phyloP scores from a whole-genome alignment of 2,329 filamentous ascomycete species.

The Neonectria faginata region DNA sequence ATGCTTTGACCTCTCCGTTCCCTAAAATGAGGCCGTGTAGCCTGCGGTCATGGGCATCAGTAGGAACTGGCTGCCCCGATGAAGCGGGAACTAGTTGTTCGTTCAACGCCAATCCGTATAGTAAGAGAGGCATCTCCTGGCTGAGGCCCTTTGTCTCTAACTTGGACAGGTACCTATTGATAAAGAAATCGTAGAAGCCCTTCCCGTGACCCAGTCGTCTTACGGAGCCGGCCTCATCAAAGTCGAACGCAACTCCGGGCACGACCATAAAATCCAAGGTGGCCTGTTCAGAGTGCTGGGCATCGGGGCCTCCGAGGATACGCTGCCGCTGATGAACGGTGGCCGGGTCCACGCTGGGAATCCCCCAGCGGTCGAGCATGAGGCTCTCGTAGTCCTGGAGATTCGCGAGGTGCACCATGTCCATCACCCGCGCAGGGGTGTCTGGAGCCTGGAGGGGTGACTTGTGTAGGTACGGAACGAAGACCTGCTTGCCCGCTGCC shows the following conservation, averaged over 20 bases:
- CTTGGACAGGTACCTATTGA: constrained; percentile 76
- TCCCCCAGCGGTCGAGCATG: constrained; percentile 87
- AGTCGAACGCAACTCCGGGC: constrained; percentile 93
- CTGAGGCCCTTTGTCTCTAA: constrained; percentile 50
- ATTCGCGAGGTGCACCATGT: constrained; percentile 86
- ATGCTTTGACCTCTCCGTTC: constrained; percentile 67
- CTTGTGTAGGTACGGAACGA: constrained; percentile 88
- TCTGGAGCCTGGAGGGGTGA: constrained; percentile 58
- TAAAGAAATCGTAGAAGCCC: constrained; percentile 96
- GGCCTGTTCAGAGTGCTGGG: constrained; percentile 54
- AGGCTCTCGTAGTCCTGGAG: constrained; percentile 83
- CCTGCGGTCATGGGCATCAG: constrained; percentile 79
- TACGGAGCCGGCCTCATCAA: constrained; percentile 65
- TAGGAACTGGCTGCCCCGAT: constrained; percentile 74
- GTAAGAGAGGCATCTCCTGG: constrained; percentile 56
- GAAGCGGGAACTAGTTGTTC: constrained; percentile 80
- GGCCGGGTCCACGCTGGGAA: constrained; percentile 80
- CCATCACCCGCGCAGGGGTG: constrained; percentile 81
- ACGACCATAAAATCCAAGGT: constrained; percentile 88
- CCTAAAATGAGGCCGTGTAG: constrained; percentile 83
- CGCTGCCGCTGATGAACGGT: constrained; percentile 76
- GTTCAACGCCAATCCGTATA: constrained; percentile 83
- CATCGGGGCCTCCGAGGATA: constrained; percentile 74
- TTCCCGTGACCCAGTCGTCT: constrained; percentile 91
- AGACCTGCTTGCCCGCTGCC: constrained; percentile 82